These are phyloP conservation scores for Flaveria linearis DNA, from an alignment of 129 eudicot genomes.

Conservation along the genomic window DNA sequence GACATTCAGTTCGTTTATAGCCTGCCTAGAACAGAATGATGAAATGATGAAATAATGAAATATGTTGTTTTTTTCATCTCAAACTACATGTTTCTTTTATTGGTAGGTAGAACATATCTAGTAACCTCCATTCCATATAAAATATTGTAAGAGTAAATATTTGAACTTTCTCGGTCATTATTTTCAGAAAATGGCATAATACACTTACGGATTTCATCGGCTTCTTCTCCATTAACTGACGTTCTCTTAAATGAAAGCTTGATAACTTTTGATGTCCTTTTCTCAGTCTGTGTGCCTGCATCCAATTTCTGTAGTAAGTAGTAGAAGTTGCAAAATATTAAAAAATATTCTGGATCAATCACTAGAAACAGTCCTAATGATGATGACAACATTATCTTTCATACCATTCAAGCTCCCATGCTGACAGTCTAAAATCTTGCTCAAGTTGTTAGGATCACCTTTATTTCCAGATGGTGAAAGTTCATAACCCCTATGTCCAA, in stretches of 20 bases:
- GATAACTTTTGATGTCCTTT: conserved; percentile 62
- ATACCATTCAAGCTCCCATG: conserved; percentile 44
- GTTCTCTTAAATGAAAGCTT: conserved; percentile 70
- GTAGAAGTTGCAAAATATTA: background rate
- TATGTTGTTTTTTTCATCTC: background rate
- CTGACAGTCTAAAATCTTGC: conserved; percentile 6
- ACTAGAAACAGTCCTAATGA: conserved; percentile 33
- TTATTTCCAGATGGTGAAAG: background rate
- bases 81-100: background rate
- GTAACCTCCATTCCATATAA: background rate
- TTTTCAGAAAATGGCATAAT: background rate
- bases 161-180: background rate
- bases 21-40: background rate
- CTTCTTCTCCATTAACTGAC: conserved; percentile 71
- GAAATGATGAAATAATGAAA: background rate
- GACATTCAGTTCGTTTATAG: background rate
- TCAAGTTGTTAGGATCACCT: background rate
- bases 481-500: conserved; percentile 15
- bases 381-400: conserved; percentile 40
- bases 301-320: background rate
- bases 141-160: background rate
- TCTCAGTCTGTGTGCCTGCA: conserved; percentile 52
- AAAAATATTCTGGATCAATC: background rate
- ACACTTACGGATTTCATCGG: conserved; percentile 53
- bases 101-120: background rate